Base-by-base conservation (phyloP, 164 flowering plant genomes). In the Amborella trichopoda region DNA sequence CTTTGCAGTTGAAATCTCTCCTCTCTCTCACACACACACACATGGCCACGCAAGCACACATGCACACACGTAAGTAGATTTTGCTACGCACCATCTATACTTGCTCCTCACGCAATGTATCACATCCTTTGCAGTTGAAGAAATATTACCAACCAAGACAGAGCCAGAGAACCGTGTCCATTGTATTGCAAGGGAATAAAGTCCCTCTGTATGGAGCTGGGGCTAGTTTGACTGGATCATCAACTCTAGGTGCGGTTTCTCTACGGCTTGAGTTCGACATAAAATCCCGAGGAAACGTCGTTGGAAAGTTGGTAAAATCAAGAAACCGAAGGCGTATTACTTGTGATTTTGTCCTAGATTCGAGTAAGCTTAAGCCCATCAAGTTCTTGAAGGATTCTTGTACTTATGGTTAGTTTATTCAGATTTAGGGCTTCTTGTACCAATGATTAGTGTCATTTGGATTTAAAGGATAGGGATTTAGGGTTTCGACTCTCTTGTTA, bases 151-250 rank as follows among this genome's bases (percentile, higher is more conserved):
- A 87, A 48, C 96, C 89, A 13, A 70, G 95, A 45, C 84, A 87
- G 67, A 93, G 95, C 44, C 74, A 30, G 4, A 67, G 81, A 28
- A 69, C 46, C 1, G 69, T 75, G 27, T 28, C 71, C 0, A 74
- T 84, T 43, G 65, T 23, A 40, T 28, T 93, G 52, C 65, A 75
- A 55, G 96, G 95, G 18, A 48, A 45, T 22, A 87, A 73, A 66
- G 77, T 87, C 34, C 99, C 99, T 19, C 61, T 87, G 2, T 87
- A 87, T 60, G 95, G 99, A 17, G 99, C 96, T 1, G 99, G 84
- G 60, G 75, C 81, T 42, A 69, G 64, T 48, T 58, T 93, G 27
- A 6, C 41, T 6, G 41, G 19, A 18, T n/a, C 19, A 18, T 8
- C 9, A 9, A 9, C 14, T 30, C 16, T 6, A n/a, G 70, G 59